Evolutionary conservation across 108 stramenopile species (phyloP), one percentile per base, ranked within the genome.

Genomic region (Fistulifera solaris): DNA sequence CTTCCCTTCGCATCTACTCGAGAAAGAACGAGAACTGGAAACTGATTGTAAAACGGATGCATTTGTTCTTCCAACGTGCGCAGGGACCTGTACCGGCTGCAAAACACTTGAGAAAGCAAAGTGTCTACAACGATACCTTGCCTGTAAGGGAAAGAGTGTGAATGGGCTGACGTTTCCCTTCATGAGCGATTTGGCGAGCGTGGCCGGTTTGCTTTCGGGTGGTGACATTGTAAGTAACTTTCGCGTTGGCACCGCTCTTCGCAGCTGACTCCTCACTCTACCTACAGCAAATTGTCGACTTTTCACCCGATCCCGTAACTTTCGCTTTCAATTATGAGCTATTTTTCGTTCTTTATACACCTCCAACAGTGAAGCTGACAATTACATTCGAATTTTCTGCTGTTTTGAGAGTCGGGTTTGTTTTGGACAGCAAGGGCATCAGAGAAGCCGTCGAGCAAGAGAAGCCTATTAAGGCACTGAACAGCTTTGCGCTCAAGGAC

Each of bases 401-500:
- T 40, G 26, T 17, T 8, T n/a, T 54, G 17, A 35, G 38, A 4
- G 25, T 35, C 1, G 53, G 21, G 2, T 27, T 54, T 39, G 53
- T 50, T 26, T 47, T 69, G 27, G 68, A 69, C 39, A 39, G 62
- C 22, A 58, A 59, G 27, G 68, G 68, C 13, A 69, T 69, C 31
- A 15, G 56, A 40, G 52, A 64, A 42, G 63, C 63, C 38, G 47
- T 69, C 8, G 16, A 57, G 18, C 43, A 59, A 38, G 38, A 49
- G 13, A 40, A 57, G 15, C 63, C 63, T 31, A 16, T 51, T 16
- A 69, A 69, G 44, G 68, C 63, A 26, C 52, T 63, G 27, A 69
- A 69, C 38, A 58, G 55, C n/a, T 69, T 69, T 63, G 68, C 68
- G 0, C 42, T 69, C 23, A 49, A 42, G 47, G 68, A 69, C 25